Evolutionary conservation across 2,329 filamentous ascomycete species (phyloP), one percentile per base, ranked within the genome.

Genomic region (Dactylellina parvicollis): DNA sequence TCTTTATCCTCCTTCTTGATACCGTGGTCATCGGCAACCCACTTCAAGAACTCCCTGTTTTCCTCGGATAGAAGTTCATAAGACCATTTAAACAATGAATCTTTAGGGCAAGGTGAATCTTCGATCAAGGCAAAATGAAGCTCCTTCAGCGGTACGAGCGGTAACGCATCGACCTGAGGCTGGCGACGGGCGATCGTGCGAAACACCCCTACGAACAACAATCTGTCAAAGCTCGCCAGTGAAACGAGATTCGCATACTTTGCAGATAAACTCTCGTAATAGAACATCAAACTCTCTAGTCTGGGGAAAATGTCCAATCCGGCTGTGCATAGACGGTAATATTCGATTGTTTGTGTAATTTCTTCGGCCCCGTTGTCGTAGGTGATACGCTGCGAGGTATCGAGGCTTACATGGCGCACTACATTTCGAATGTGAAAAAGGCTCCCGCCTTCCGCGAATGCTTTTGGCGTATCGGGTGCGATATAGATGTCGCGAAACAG

Each of bases 401-500:
- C 61, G 5, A 66, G 32, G 32, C 50, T 56, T 8, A 67, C 47
- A 28, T 67, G 52, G 10, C 47, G 46, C 5, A 67, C 62, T 8
- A 42, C 44, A 14, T 46, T 16, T 9, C 44, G 42, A 9, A 59
- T 34, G 20, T 67, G 52, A 20, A 38, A 42, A 3, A 67, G 32
- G 12, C 42, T 42, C 0, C 62, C 62, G 4, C 54, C 54, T 7
- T 46, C 42, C 4, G 42, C 4, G 16, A 67, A 67, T 3, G 44
- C 44, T 10, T 26, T 4, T 10, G 42, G 32, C 12, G 62, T 67
- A 14, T 28, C 24, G 18, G 50, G 36, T 10, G 54, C 44, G 44
- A 67, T 57, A 20, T 59, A 59, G 14, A 67, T 49, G 1, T 38
- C 44, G n/a, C 47, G 62, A 22, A 67, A 67, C 10, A 67, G 32